Evolutionary conservation across 306 rosid species (phyloP).

Genomic region (Malus sylvestris): DNA sequence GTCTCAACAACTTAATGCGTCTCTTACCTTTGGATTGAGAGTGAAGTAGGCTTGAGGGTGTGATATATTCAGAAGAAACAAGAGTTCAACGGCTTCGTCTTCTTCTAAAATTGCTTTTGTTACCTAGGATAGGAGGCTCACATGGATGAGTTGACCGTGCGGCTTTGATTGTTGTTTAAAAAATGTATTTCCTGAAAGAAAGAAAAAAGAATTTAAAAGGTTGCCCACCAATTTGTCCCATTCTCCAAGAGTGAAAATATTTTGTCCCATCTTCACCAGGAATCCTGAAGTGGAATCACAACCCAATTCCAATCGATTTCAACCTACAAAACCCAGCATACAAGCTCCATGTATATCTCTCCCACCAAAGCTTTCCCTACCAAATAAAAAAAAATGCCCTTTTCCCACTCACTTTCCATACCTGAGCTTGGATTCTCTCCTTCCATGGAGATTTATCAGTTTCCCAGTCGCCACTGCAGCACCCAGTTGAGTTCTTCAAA

Average conservation of each 20-base stretch:
- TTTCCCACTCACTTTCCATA: constrained; percentile 31
- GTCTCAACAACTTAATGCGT: too few species aligned
- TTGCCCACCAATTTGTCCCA: not conserved
- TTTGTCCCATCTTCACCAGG: constrained; percentile 23
- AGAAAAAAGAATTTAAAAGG: too few species aligned
- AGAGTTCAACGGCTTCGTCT: too few species aligned
- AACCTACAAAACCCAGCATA: not conserved
- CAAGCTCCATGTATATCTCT: not conserved
- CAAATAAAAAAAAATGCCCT: constrained; percentile 22
- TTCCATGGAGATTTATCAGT: constrained; percentile 8
- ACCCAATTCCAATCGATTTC: not conserved
- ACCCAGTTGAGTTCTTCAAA: not conserved
- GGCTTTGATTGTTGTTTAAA: too few species aligned
- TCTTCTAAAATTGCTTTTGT: too few species aligned
- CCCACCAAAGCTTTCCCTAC: not conserved
- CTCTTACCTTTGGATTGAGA: too few species aligned
- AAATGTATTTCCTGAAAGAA: too few species aligned
- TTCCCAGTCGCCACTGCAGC: constrained; percentile 7
- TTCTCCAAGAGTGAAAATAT: not conserved
- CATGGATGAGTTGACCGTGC: too few species aligned
- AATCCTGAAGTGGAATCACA: constrained; percentile 44
- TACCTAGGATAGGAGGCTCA: too few species aligned
- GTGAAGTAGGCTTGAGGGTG: too few species aligned
- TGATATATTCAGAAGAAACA: too few species aligned
- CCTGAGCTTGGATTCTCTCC: constrained; percentile 17